Evolutionary conservation across 139 green algal species (phyloP), one percentile per base, ranked within the genome.

Genomic region (Chlamydomonas urium): DNA sequence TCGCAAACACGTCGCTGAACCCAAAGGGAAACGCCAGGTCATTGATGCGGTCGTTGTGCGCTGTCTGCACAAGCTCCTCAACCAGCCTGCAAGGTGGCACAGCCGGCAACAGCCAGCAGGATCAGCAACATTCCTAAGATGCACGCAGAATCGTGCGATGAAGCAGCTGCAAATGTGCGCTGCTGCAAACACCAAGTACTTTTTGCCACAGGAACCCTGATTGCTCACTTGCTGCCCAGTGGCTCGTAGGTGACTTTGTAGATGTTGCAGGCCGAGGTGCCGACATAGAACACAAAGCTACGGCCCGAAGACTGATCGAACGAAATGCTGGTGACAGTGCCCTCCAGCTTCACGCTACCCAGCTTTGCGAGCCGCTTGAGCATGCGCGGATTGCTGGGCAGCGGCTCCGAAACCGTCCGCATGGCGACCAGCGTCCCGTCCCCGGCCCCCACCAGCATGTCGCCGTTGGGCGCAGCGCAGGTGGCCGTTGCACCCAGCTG

Each of bases 1-100:
- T 94, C 26, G 88, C 90, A 78, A 95, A 94, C 32, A 94, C 81
- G 47, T 91, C 86, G 24, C 63, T 68, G 73, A 86, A 92, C 32
- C 78, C 65, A 6, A 77, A 8, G 2, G 88, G 88, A 79, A 96
- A 93, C 23, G 82, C 81, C 21, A 94, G 66, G 53, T 84, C 85
- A 66, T 88, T 90, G 75, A 96, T 86, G 19, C 69, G 68, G 24
- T 84, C 76, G 4, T 38, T 59, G 73, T 94, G 90, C 10, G 88
- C 85, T n/a, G 85, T 91, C 73, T 93, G 88, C 14, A 94, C 38
- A 35, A 91, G 77, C 77, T 93, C 83, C 57, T 81, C 63, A 50
- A 14, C 14, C 42, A 50, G 8, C 59, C 24, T 67, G 31, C 59
- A 50, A 14, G n/a, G n/a, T n/a, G n/a, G n/a, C n/a, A n/a, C n/a